Evolutionary conservation across 805 yeast species (phyloP).

Genomic region (Kodamaea restingae): DNA sequence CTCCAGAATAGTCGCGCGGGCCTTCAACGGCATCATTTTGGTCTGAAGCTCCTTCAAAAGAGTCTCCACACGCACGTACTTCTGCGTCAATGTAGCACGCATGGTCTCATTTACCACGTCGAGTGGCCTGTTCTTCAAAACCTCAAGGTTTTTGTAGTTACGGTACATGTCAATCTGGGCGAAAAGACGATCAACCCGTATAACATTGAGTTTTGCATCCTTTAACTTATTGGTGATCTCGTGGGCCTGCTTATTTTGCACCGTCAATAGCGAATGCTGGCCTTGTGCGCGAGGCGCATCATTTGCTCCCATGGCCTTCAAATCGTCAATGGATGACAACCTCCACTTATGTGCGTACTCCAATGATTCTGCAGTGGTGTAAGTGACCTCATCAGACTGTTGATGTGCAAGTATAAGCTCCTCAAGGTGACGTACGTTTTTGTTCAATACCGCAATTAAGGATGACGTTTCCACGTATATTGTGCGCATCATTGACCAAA

Average conservation of each 20-base stretch:
- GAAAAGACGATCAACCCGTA: constrained; percentile 24
- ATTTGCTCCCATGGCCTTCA: constrained; percentile 6
- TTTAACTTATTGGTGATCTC: constrained; percentile 14
- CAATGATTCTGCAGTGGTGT: constrained; percentile 6
- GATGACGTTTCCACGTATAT: constrained; percentile 26
- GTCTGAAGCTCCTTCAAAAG: constrained; percentile 22
- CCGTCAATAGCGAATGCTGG: constrained; percentile 2
- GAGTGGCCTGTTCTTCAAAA: constrained; percentile 23
- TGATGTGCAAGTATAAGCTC: constrained; percentile 5
- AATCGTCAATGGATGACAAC: constrained; percentile 13
- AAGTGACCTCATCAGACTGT: neutral
- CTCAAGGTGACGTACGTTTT: constrained; percentile 14
- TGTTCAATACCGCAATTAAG: constrained; percentile 18
- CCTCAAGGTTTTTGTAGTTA: constrained; percentile 11
- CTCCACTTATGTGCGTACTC: constrained; percentile 14
- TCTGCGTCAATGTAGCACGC: constrained; percentile 23
- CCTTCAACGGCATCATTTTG: constrained; percentile 33
- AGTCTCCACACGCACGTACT: constrained; percentile 20
- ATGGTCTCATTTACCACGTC: constrained; percentile 27
- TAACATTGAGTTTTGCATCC: constrained; percentile 14
- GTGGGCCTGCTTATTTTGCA: constrained; percentile 6
- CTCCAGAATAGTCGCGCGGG: constrained; percentile 17
- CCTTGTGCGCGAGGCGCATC: constrained; percentile 1
- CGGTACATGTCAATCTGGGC: constrained; percentile 21
- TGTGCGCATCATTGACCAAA: constrained; percentile 8